Base-by-base conservation (phyloP, 2,329 filamentous ascomycete genomes). In the Fusarium fracticaudum region DNA sequence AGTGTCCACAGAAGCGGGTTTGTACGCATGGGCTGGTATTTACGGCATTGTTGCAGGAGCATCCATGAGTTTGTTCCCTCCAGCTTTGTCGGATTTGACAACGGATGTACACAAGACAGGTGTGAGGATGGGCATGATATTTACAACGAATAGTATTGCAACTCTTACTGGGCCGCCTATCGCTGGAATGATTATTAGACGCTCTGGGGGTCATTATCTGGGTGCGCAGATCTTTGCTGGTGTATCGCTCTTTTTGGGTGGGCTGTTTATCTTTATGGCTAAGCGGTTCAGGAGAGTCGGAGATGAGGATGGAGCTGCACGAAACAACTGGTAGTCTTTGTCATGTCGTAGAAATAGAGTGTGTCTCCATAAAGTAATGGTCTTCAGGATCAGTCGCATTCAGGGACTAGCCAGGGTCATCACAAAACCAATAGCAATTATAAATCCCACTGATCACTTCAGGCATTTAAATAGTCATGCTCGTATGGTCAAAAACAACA, bases 241-340 rank as follows among this genome's bases (percentile, higher is more conserved):
- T 48, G 41, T 15, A 18, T 50, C 43, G 13, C 41, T 59, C 4
- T n/a, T 31, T 17, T 18, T 37, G 14, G 57, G 57, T n/a, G 38
- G 60, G 10, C 5, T 48, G 13, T 65, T 57, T 24, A 41, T 65
- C 24, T 57, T 31, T 10, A 55, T 65, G 47, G 47, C 47, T 5
- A 65, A 35, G 20, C 40, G 20, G 7, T 57, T 24, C 22, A 33
- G 8, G 11, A 20, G 4, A n/a, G 17, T 33, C 1, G 14, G 2
- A 31, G 13, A n/a, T 24, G 2, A 33, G 14, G 15, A 43, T 20
- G 1, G 14, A 33, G 12, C 8, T 31, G 3, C 22, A 41, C 15
- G 14, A 51, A 14, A 24, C 8, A 35, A 51, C 17, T 7, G 11
- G 24, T 51, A 3, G 8, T 24, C 2, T 37, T 20, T 37, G 3